Base-by-base conservation (phyloP, 1,284 basidiomycete species). In the Microbotryomycetes sp. region DNA sequence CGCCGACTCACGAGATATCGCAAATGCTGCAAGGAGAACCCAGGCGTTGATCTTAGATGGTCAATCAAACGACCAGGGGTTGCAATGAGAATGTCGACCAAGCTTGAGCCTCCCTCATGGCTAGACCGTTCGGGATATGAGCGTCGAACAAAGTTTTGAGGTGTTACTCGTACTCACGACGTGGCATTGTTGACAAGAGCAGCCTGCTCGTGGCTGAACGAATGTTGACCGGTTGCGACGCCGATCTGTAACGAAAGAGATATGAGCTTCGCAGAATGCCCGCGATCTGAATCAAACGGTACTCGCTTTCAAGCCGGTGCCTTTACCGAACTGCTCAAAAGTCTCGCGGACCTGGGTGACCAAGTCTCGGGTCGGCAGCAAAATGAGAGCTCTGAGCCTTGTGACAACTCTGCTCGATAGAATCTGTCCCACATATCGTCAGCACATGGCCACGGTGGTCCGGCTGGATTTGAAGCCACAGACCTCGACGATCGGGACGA, bases 21-120 rank as follows among this genome's bases (percentile, higher is more conserved):
- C 27, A 99, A 80, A 75, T 98, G 92, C 71, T 96, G 89, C 31
- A 98, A 76, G 0, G 91, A 88, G 74, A 97, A 96, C 64, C 92
- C 91, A 0, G 82, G 83, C 0, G 94, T 97, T 26, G 83, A 85
- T 47, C 85, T 85, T 15, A 98, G 77, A 75, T 98, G 94, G 74
- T 98, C 94, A 47, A 97, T 94, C 50, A 99, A 74, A 53, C 96
- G 80, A 48, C 96, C 96, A 0, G 94, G 94, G 0, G 94, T 99
- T 60, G 90, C 94, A 60, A 99, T 90, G 50, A 98, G 78, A 52
- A 99, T 85, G 75, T 99, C 94, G 26, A 97, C 82, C 75, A 87
- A 90, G 74, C 88, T 91, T 1, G 85, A 86, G 6, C 91, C 91
- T 16, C 78, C 78, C 11, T 66, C 24, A 23, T 15, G 45, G 3